phyloP scores from a whole-genome alignment of 495 filamentous ascomycete genomes.

The Aspergillus panamensis region DNA sequence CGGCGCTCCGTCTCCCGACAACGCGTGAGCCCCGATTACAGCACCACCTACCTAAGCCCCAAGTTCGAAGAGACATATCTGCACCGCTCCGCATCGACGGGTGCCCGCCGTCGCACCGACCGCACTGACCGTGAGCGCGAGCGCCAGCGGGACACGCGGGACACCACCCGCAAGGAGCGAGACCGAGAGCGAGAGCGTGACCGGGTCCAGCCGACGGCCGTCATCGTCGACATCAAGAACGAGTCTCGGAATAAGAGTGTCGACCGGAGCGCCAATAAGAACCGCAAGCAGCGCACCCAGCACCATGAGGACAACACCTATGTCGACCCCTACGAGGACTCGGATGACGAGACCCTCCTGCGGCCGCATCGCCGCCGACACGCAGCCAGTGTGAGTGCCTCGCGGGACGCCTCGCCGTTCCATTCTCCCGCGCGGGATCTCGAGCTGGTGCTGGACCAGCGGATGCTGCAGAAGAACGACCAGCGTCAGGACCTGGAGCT shows the following conservation, averaged over 20 bases:
- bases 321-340: constrained; percentile 21
- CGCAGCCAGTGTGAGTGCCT: constrained; percentile 20
- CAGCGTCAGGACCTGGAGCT: constrained; percentile 41
- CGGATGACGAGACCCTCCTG: constrained; percentile 32
- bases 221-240: constrained; percentile 37
- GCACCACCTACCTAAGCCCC: constrained; percentile 25
- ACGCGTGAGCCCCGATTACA: constrained; percentile 26
- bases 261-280: constrained; percentile 15
- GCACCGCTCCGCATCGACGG: constrained; percentile 42
- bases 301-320: constrained; percentile 14
- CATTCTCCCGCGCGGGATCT: constrained; percentile 28
- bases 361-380: constrained; percentile 20
- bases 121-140: constrained; percentile 11
- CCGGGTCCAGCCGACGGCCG: constrained; percentile 19
- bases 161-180: background rate
- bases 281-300: constrained; percentile 17
- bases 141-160: background rate
- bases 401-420: constrained; percentile 20
- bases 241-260: constrained; percentile 23
- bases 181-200: constrained; percentile 10
- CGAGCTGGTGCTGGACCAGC: constrained; percentile 38
- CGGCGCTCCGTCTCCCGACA: constrained; percentile 41
- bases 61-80: constrained; percentile 25
- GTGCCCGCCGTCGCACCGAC: constrained; percentile 29
- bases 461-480: constrained; percentile 37